Evolutionary conservation across 805 yeast species (phyloP).

Genomic region (Ogataea nitratoaversa): DNA sequence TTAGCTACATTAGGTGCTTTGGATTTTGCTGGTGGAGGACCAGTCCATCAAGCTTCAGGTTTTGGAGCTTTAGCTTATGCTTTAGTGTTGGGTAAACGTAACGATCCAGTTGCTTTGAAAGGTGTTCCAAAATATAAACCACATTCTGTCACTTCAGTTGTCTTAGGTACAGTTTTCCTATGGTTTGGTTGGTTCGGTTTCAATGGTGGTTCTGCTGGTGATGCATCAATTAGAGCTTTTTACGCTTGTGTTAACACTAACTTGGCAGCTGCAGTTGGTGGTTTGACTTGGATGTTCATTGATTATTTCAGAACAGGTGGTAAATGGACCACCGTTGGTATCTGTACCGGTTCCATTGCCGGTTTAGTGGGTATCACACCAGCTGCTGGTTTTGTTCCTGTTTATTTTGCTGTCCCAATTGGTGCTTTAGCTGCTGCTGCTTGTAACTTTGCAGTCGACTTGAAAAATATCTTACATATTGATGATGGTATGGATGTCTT

Average conservation of each 20-base stretch:
- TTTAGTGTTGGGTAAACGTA: constrained; percentile 85
- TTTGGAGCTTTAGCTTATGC: constrained; percentile 95
- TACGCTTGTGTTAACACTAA: constrained; percentile 92
- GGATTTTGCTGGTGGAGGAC: constrained; percentile 99
- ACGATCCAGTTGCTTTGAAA: constrained; percentile 65
- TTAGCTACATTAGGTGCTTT: constrained; percentile 73
- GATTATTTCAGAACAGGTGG: constrained; percentile 84
- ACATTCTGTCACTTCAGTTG: constrained; percentile 86
- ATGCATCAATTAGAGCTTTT: constrained; percentile 89
- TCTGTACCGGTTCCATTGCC: constrained; percentile 90
- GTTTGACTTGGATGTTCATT: constrained; percentile 88
- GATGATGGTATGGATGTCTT: constrained; percentile 96
- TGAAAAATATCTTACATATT: constrained; percentile 65
- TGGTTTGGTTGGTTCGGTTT: constrained; percentile 99
- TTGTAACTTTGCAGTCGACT: constrained; percentile 82
- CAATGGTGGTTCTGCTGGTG: constrained; percentile 98
- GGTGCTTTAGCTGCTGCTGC: constrained; percentile 74
- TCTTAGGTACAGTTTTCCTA: constrained; percentile 86
- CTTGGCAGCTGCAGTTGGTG: constrained; percentile 91
- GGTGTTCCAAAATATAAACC: constrained; percentile 89
- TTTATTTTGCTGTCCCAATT: constrained; percentile 81
- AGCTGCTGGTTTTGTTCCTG: constrained; percentile 94
- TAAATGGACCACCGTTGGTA: constrained; percentile 90
- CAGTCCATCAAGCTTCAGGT: constrained; percentile 94
- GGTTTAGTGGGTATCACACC: constrained; percentile 96